Evolutionary conservation across 2,329 filamentous ascomycete species (phyloP).

Genomic region (Calonectria ilicicola): DNA sequence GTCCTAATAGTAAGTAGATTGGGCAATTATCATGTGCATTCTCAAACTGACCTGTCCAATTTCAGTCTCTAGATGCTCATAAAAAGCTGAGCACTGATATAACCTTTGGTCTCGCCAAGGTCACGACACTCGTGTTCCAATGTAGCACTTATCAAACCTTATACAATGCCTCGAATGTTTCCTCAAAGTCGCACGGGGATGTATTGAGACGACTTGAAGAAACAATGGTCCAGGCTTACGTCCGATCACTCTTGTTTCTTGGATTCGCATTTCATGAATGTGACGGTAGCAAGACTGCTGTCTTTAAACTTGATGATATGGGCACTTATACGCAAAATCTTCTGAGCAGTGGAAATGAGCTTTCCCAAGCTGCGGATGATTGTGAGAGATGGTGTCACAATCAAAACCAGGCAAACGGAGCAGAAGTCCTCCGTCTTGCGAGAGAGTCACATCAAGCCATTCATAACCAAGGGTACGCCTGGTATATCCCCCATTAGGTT

Average conservation of each 20-base stretch:
- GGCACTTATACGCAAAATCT: background rate
- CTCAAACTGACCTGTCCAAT: background rate
- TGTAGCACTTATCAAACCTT: background rate
- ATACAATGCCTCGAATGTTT: background rate
- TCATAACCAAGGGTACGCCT: background rate
- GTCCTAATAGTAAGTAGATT: background rate
- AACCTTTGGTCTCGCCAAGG: background rate
- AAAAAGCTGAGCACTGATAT: background rate
- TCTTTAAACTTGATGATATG: background rate
- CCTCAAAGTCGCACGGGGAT: background rate
- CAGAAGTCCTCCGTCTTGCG: background rate
- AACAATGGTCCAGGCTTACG: conserved; percentile 32
- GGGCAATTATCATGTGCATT: too few species aligned
- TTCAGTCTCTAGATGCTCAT: background rate
- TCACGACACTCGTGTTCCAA: background rate
- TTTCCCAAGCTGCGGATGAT: background rate
- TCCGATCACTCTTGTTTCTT: background rate
- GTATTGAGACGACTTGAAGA: conserved; percentile 39
- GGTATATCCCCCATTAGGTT: background rate
- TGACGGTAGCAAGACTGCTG: background rate
- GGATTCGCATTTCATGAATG: background rate
- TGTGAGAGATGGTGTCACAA: background rate
- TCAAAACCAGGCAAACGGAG: background rate
- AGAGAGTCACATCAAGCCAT: background rate
- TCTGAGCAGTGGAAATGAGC: background rate